A percentile compares a stretch with the other conserved stretches of the same genome.
phyloP scores from a whole-genome alignment of 2,329 filamentous ascomycete genomes.

The Colletotrichum zoysiae region DNA sequence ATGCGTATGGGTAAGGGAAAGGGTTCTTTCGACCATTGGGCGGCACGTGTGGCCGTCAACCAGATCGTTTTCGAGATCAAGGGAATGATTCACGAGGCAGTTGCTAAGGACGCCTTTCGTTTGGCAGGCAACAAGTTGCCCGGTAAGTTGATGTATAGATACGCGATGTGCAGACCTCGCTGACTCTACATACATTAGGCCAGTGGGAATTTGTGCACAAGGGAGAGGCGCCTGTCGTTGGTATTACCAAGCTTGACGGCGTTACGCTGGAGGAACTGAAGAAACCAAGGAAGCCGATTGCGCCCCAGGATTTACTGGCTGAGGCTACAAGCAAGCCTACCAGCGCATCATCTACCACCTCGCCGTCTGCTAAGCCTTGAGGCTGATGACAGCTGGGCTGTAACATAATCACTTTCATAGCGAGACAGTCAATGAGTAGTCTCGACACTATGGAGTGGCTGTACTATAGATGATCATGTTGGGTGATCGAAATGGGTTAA shows the following conservation, averaged over 20 bases:
- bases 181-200: constrained; percentile 59
- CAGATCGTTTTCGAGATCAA: constrained; percentile 94
- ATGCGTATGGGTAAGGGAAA: constrained; percentile 99
- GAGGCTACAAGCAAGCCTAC: constrained; percentile 50
- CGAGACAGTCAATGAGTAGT: constrained; percentile 4
- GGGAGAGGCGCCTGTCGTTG: constrained; percentile 89
- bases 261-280: constrained; percentile 87
- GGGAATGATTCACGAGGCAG: constrained; percentile 92
- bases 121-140: constrained; percentile 95
- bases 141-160: constrained; percentile 65
- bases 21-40: constrained; percentile 97
- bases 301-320: constrained; percentile 56
- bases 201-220: constrained; percentile 95
- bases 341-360: constrained; percentile 50
- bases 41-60: constrained; percentile 87
- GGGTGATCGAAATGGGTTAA: neutral
- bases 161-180: constrained; percentile 11
- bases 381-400: constrained; percentile 11
- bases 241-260: constrained; percentile 90
- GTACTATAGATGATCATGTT: constrained; percentile 34
- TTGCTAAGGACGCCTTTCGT: constrained; percentile 92
- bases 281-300: constrained; percentile 78
- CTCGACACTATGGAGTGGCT: constrained; percentile 26
- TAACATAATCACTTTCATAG: constrained; percentile 16
- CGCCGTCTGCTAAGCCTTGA: constrained; percentile 48